Base-by-base conservation (phyloP, 176 grass and related monocot genomes). In the Thalia dealbata region DNA sequence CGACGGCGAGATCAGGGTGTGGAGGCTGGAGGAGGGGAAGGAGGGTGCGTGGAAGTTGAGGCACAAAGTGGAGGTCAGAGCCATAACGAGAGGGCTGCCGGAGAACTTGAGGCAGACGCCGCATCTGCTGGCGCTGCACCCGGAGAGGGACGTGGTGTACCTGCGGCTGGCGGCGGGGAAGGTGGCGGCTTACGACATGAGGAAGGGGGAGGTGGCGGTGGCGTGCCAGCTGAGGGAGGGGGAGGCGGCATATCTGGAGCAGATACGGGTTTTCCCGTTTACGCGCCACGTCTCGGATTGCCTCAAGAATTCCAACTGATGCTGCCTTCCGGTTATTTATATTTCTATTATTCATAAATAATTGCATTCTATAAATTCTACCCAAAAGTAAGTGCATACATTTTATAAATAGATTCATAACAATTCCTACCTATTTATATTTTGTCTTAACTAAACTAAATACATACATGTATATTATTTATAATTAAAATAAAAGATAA, bases 241-340 rank as follows among this genome's bases (percentile, higher is more conserved):
- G 32, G 32, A 38, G 59, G 79, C 84, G 70, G 64, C 81, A 46
- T 82, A 92, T 61, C 75, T 97, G 30, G 84, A 91, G 43, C 90
- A 97, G 76, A 77, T 91, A 32, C 93, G 95, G 95, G 0, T 93
- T 38, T 97, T 91, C 71, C 95, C 95, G 0, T 93, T 89, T 73
- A 86, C 95, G 8, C 73, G 76, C 64, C 81, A 88, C 73, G 43
- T 97, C 76, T 84, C 87, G 18, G 78, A 76, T 68, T 86, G 90
- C 61, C 64, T 92, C 43, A 77, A 80, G 11, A 13, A 48, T 48
- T 8, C 45, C 3, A 48, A 48, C n/a, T n/a, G n/a, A n/a, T n/a
- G n/a, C n/a, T n/a, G n/a, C n/a, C n/a, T n/a, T n/a, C n/a, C n/a
- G n/a, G n/a, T n/a, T n/a, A n/a, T n/a, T n/a, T n/a, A n/a, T n/a